A percentile compares a stretch with the other conserved stretches of the same genome.
Conservation (phyloP, 495 filamentous ascomycete genomes). For the Symbiotaphrina buchneri region DNA sequence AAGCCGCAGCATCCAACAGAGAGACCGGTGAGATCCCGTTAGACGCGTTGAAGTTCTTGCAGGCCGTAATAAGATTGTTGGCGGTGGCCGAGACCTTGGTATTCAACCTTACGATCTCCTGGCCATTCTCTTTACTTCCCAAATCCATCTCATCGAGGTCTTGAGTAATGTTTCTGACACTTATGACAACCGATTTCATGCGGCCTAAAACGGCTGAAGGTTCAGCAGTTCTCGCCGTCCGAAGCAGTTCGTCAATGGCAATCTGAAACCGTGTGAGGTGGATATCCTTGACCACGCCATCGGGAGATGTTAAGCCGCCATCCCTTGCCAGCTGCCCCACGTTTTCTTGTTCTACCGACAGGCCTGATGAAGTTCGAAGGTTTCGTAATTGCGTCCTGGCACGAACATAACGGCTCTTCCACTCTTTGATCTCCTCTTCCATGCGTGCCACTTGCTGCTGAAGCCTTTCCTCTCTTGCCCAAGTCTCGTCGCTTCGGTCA, state of each 20-base stretch:
- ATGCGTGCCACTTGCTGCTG: conserved; percentile 46
- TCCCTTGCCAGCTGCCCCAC: conserved; percentile 38
- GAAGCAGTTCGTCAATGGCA: conserved; percentile 80
- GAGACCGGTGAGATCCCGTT: conserved; percentile 85
- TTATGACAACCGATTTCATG: conserved; percentile 62
- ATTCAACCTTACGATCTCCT: conserved; percentile 42
- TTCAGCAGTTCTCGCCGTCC: conserved; percentile 45
- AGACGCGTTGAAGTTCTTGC: conserved; percentile 67
- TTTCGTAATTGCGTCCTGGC: conserved; percentile 68
- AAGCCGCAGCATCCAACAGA: conserved; percentile 84
- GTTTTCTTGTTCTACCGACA: conserved; percentile 39
- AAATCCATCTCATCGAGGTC: conserved; percentile 41
- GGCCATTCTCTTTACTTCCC: conserved; percentile 13
- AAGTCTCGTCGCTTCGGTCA: conserved; percentile 49
- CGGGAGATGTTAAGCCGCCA: conserved; percentile 41
- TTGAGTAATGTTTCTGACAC: conserved; percentile 58
- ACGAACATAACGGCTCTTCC: conserved; percentile 73
- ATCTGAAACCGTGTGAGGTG: conserved; percentile 92
- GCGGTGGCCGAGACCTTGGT: conserved; percentile 67
- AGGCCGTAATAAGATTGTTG: conserved; percentile 86
- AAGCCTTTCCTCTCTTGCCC: conserved; percentile 63
- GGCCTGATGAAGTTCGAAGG: conserved; percentile 58
- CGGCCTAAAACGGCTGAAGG: conserved; percentile 48
- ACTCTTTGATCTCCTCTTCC: conserved; percentile 63
- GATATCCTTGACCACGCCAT: conserved; percentile 70